A percentile compares a stretch with the other conserved stretches of the same genome.
These are phyloP conservation scores for Fusarium sp. DNA, from an alignment of 2,329 filamentous ascomycete species.

Conservation along the genomic window DNA sequence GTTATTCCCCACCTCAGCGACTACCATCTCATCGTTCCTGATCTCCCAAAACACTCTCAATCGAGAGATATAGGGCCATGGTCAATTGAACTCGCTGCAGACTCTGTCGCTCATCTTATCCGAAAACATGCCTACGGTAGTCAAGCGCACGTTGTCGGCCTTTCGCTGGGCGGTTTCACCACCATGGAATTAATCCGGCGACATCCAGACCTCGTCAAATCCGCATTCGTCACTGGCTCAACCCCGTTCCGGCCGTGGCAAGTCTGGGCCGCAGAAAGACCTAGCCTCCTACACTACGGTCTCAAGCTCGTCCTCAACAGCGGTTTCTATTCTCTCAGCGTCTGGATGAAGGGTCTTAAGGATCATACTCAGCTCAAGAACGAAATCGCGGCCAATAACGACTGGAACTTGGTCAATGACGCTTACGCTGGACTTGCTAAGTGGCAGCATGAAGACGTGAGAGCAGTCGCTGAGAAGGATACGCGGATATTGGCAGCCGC, in stretches of 20 bases:
- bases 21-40: constrained; percentile 55
- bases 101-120: constrained; percentile 52
- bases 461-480: constrained; percentile 28
- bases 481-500: constrained; percentile 45
- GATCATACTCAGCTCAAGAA: constrained; percentile 46
- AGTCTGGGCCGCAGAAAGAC: constrained; percentile 43
- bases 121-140: constrained; percentile 49
- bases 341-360: constrained; percentile 44
- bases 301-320: constrained; percentile 43
- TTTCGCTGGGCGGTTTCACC: constrained; percentile 54
- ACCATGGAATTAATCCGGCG: constrained; percentile 12
- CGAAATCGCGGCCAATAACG: constrained; percentile 51
- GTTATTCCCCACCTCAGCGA: constrained; percentile 51
- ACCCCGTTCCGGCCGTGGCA: constrained; percentile 49
- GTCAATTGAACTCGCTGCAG: constrained; percentile 46
- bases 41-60: constrained; percentile 54
- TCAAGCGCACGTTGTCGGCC: constrained; percentile 55
- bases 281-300: constrained; percentile 44
- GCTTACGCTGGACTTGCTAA: constrained; percentile 41
- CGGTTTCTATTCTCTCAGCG: constrained; percentile 44
- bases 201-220: constrained; percentile 31
- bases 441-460: constrained; percentile 43
- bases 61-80: constrained; percentile 49
- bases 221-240: constrained; percentile 46
- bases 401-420: constrained; percentile 41